Evolutionary conservation across 768 basidiomycete species (phyloP).

Genomic region (Clavulina sp.): DNA sequence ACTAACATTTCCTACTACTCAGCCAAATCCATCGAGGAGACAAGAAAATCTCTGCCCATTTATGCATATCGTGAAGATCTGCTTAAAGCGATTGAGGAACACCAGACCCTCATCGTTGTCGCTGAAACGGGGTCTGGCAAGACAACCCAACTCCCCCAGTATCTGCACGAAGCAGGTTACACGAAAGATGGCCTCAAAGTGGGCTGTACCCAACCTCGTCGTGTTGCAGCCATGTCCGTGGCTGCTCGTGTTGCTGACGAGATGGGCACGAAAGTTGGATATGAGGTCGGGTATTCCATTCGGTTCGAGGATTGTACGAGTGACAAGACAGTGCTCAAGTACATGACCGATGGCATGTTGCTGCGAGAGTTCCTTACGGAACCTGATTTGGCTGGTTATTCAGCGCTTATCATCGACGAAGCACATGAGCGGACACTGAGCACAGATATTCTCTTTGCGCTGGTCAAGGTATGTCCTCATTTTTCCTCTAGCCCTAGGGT

Average conservation of each 20-base stretch:
- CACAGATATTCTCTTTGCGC: slow-evolving; percentile 96
- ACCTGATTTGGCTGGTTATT: slow-evolving; percentile 88
- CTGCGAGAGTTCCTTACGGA: slow-evolving; percentile 94
- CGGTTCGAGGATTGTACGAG: slow-evolving; percentile 99
- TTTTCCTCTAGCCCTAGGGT: slow-evolving; percentile 9
- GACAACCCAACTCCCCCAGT: slow-evolving; percentile 96
- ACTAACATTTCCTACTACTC: background rate
- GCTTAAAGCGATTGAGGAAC: slow-evolving; percentile 71
- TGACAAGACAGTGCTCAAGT: slow-evolving; percentile 96
- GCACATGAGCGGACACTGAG: slow-evolving; percentile 95
- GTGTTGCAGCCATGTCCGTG: slow-evolving; percentile 98
- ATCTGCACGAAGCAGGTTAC: slow-evolving; percentile 94
- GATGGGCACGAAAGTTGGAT: slow-evolving; percentile 92
- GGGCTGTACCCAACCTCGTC: slow-evolving; percentile 94
- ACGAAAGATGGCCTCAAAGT: slow-evolving; percentile 74
- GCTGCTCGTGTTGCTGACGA: slow-evolving; percentile 98
- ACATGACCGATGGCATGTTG: slow-evolving; percentile 99
- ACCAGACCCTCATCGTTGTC: slow-evolving; percentile 93
- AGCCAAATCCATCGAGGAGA: slow-evolving; percentile 86
- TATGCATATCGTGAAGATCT: slow-evolving; percentile 77
- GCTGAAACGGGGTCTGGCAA: slow-evolving; percentile 99
- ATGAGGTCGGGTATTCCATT: slow-evolving; percentile 99
- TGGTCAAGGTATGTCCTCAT: slow-evolving; percentile 79
- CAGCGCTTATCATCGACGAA: slow-evolving; percentile 93
- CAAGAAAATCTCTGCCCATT: slow-evolving; percentile 84